Evolutionary conservation across 176 grass and related monocot genomes (phyloP), one percentile per base, ranked within the genome.

Genomic region (Oryza glumipatula): DNA sequence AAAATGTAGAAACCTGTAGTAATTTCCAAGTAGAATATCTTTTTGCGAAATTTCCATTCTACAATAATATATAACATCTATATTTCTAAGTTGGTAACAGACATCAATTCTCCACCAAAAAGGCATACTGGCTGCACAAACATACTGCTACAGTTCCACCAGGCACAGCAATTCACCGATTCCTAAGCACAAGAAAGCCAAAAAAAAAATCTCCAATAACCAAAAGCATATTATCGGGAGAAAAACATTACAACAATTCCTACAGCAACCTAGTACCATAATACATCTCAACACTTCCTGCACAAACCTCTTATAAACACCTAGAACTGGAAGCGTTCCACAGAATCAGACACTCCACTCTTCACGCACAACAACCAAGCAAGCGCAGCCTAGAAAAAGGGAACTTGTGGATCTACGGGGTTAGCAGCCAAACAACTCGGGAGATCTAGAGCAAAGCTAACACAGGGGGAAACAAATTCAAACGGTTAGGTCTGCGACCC

Each of bases 391-490:
- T 72, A 23, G 14, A 77, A 43, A 44, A 70, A 81, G 1, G 38
- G 33, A 38, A 48, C 4, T 6, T 22, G 47, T 5, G 51, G 81
- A 84, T 84, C 81, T 74, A 47, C 5, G 32, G 23, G 10, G 21
- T 6, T 6, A 32, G 38, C 39, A 7, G 15, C 61, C 16, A 84
- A 28, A 24, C 10, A 78, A 52, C 19, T 16, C 35, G 11, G 11
- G 69, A 89, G 76, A 84, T 84, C 82, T 84, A 69, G 38, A 68
- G 51, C 70, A 47, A 47, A 80, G 44, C 54, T 39, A 21, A 13
- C 30, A 19, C 35, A 23, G 41, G 24, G 24, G 49, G 36, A 6
- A 10, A 4, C 33, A 23, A 63, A 63, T 32, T 49, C 26, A 14
- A 0, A 44, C 4, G 72, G 66, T 43, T 45, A 64, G 49, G 43